Conservation (phyloP, 805 yeast genomes). For the Saturnispora serradocipensis region DNA sequence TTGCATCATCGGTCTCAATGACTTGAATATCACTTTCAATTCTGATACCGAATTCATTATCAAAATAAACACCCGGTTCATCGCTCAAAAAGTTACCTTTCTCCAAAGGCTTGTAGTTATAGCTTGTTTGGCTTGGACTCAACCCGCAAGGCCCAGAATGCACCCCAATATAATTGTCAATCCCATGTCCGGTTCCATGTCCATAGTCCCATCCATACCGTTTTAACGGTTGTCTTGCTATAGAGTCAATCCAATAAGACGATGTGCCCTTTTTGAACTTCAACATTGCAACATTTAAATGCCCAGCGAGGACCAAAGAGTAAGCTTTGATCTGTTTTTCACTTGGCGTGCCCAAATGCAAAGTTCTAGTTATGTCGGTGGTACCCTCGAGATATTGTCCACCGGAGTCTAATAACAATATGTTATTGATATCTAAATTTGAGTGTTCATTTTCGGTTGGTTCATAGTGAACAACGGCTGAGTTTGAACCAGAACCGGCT, state of each 20-base stretch:
- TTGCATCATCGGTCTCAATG: slow-evolving; percentile 35
- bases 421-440: slow-evolving; percentile 53
- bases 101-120: slow-evolving; percentile 40
- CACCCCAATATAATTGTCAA: slow-evolving; percentile 84
- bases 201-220: slow-evolving; percentile 73
- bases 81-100: slow-evolving; percentile 75
- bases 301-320: slow-evolving; percentile 86
- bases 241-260: slow-evolving; percentile 67
- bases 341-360: slow-evolving; percentile 54
- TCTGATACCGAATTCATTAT: slow-evolving; percentile 83
- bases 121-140: slow-evolving; percentile 31
- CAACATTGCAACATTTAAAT: slow-evolving; percentile 73
- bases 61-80: slow-evolving; percentile 92
- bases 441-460: slow-evolving; percentile 54
- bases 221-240: slow-evolving; percentile 82
- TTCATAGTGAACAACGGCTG: slow-evolving; percentile 67
- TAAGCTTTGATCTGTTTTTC: slow-evolving; percentile 55
- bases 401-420: slow-evolving; percentile 82
- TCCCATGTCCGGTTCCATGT: slow-evolving; percentile 97
- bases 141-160: slow-evolving; percentile 93
- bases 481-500: slow-evolving; percentile 66
- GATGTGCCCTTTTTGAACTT: slow-evolving; percentile 69
- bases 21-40: slow-evolving; percentile 75
- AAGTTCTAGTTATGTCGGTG: slow-evolving; percentile 88
- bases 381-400: slow-evolving; percentile 92